phyloP scores from a whole-genome alignment of 306 rosid species.

The Biancaea sappan region DNA sequence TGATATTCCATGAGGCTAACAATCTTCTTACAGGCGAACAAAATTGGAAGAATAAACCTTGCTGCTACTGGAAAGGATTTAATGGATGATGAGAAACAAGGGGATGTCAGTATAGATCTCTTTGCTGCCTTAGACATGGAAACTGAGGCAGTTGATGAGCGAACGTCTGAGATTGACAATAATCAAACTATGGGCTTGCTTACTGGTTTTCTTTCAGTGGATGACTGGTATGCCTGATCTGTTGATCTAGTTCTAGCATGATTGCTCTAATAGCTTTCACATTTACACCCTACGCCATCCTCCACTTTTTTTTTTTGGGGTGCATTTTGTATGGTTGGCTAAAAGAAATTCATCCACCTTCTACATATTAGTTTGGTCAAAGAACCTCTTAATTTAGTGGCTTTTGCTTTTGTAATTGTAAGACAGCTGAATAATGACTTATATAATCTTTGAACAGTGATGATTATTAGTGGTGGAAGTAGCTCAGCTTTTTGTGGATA shows the following conservation, averaged over 20 bases:
- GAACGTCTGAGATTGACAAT: constrained; percentile 78
- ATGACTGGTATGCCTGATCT: constrained; percentile 75
- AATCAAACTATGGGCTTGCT: constrained; percentile 96
- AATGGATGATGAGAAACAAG: constrained; percentile 97
- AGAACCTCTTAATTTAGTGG: not conserved
- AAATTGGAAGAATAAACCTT: constrained; percentile 94
- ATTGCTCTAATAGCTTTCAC: not conserved
- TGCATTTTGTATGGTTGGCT: not conserved
- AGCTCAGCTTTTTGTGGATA: not conserved
- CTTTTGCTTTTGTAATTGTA: not conserved
- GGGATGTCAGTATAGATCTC: constrained; percentile 87
- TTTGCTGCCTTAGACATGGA: constrained; percentile 82
- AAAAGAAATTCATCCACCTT: not conserved
- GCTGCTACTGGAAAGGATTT: constrained; percentile 97
- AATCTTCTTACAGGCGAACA: constrained; percentile 69
- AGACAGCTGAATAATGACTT: not conserved
- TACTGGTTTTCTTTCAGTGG: constrained; percentile 85
- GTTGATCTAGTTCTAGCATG: constrained; percentile 11
- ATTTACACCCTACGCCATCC: not conserved
- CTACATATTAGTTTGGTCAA: not conserved
- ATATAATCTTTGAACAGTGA: constrained; percentile 6
- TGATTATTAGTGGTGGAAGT: not conserved
- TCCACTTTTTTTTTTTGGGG: constrained; percentile 3
- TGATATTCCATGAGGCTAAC: constrained; percentile 17
- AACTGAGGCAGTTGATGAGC: constrained; percentile 74